Base-by-base conservation (phyloP, 2,329 filamentous ascomycete genomes). In the Fusarium sterilihyphosum region DNA sequence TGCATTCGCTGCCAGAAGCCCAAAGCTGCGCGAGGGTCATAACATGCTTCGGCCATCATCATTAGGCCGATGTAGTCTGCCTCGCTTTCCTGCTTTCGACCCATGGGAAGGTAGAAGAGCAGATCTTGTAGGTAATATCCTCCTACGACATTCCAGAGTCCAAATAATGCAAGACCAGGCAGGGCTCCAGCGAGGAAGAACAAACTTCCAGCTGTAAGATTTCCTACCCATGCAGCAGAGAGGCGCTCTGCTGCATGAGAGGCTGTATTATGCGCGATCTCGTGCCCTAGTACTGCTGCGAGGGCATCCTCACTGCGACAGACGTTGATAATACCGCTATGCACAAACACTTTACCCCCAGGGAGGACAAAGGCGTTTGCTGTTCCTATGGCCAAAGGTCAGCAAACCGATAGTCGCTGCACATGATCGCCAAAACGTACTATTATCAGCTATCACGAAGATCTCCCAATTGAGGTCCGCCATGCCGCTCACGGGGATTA, bases 21-120 rank as follows among this genome's bases (percentile, higher is more conserved):
- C 49, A 92, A 84, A 0, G 93, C 93, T 69, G 90, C 89, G 18
- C 86, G 83, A 2, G 93, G 93, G 70, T 94, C 87, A 79, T 93
- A 95, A 83, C 93, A 95, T 33, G 91, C 92, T 83, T 94, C 90
- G 1, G 93, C 90, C 92, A 95, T 95, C 88, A 95, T 93, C 88
- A 95, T 90, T 40, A 95, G 82, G 1, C 93, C 93, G 54, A 95
- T 94, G 77, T 93, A 94, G 78, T 96, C 93, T 0, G 93, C 93
- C 83, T 96, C 93, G 56, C 87, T 90, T 85, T 93, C 93, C 83
- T 95, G 93, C 78, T 87, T 88, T 56, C 93, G 86, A 53, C 89
- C 90, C 80, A 93, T 93, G 3, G 93, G 93, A 69, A 89, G 85
- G 56, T 86, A 86, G 79, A 94, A 90, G n/a, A 92, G 87, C 22